phyloP scores from a whole-genome alignment of 148 eudicot genomes.

The Polygonum maritimum region DNA sequence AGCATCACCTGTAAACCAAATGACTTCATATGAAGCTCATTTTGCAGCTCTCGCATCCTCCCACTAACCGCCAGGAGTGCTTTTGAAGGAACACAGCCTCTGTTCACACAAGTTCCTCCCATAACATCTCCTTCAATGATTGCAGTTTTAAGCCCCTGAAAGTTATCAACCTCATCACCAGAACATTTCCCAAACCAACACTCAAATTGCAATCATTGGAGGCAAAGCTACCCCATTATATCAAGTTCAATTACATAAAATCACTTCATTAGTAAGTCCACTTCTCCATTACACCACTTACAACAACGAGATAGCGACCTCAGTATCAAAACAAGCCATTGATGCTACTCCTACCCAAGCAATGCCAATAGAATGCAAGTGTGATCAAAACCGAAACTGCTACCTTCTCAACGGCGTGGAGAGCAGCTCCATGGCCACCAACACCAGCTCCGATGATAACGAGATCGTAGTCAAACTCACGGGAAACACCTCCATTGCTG shows the following conservation, averaged over 20 bases:
- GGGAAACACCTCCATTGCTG: conserved; percentile 40
- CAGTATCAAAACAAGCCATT: not conserved
- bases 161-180: not conserved
- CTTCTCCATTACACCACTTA: not conserved
- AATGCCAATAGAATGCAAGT: not conserved
- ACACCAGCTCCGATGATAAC: conserved; percentile 96
- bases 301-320: not conserved
- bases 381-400: not conserved
- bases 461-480: conserved; percentile 73
- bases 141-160: conserved; percentile 97
- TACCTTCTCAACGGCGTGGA: conserved; percentile 97
- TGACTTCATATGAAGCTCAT: conserved; percentile 92
- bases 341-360: no score
- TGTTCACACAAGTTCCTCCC: conserved; percentile 99
- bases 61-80: conserved; percentile 99
- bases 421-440: conserved; percentile 98
- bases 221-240: not conserved
- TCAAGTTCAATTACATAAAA: not conserved
- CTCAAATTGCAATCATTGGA: not conserved
- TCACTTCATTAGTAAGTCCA: not conserved
- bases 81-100: conserved; percentile 99
- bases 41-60: conserved; percentile 97
- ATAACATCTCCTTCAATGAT: conserved; percentile 97
- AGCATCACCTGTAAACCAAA: conserved; percentile 85
- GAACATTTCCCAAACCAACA: not conserved